Evolutionary conservation across 768 basidiomycete species (phyloP).

Genomic region (Mycena pura): DNA sequence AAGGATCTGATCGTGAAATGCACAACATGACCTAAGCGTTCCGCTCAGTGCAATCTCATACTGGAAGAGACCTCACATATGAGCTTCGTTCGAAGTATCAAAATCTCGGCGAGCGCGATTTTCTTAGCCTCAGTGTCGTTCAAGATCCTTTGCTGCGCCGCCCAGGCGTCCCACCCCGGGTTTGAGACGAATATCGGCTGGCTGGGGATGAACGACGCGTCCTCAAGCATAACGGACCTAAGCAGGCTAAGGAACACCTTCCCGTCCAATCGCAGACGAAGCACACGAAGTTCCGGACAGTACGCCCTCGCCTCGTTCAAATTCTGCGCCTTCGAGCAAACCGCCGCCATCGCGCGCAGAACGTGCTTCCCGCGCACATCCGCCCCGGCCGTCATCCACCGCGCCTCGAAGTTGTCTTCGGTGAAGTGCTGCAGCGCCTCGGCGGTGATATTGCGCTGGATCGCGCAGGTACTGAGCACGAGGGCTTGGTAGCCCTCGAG

Average conservation of each 20-base stretch:
- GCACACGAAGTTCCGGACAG: conserved; percentile 9
- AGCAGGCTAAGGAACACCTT: conserved; percentile 12
- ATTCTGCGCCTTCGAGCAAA: conserved; percentile 13
- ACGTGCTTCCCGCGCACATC: conserved; percentile 3
- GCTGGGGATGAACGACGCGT: conserved; percentile 12
- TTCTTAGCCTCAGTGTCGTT: background rate
- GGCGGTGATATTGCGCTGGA: conserved; percentile 10
- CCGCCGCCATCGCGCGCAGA: background rate
- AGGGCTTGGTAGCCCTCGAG: background rate
- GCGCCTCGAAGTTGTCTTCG: conserved; percentile 1
- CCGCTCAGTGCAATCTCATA: background rate
- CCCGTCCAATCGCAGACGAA: conserved; percentile 12
- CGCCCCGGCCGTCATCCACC: conserved; percentile 6
- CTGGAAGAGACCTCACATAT: background rate
- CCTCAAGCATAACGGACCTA: conserved; percentile 2
- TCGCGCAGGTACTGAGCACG: conserved; percentile 11
- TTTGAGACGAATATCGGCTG: background rate
- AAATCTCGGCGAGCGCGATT: background rate
- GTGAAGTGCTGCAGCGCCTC: conserved; percentile 15
- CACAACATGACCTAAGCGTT: background rate
- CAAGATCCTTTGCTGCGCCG: background rate
- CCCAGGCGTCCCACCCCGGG: conserved; percentile 7
- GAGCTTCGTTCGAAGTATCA: conserved; percentile 14
- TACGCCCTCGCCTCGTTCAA: conserved; percentile 4
- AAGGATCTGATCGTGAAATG: conserved; percentile 18